Evolutionary conservation across 345 rosid species (phyloP).

Genomic region (Psidium guajava): DNA sequence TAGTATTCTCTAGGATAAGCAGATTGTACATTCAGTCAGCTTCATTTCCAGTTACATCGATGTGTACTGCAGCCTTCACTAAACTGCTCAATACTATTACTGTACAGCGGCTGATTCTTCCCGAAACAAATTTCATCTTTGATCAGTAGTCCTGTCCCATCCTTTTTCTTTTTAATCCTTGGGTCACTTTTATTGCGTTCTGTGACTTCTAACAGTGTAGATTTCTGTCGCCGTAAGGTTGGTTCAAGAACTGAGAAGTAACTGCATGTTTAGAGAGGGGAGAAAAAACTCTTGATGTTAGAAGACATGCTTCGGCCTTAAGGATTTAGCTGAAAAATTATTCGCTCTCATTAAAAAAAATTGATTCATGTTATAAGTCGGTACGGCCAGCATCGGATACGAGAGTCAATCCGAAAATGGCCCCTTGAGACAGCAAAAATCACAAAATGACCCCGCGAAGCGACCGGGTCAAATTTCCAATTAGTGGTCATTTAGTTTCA

Average conservation of each 20-base stretch:
- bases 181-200: not conserved
- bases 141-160: not conserved
- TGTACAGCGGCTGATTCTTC: not conserved
- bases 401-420: no score
- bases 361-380: no score
- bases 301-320: no score
- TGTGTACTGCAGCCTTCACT: not conserved
- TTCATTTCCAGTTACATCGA: not conserved
- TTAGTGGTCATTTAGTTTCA: no score
- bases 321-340: no score
- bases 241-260: not conserved
- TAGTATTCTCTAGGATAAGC: not conserved
- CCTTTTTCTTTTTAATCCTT: not conserved
- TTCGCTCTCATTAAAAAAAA: no score
- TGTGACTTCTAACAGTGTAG: not conserved
- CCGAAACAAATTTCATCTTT: not conserved
- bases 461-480: no score
- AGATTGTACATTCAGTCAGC: not conserved
- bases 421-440: no score
- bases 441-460: no score
- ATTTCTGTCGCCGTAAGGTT: not conserved
- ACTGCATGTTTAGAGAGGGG: not conserved
- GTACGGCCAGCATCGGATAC: no score
- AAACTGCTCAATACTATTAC: not conserved
- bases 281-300: not conserved